A percentile compares a stretch with the other conserved stretches of the same genome.
Conservation (phyloP, 139 green algal species). For the Monoraphidium neglectum region DNA sequence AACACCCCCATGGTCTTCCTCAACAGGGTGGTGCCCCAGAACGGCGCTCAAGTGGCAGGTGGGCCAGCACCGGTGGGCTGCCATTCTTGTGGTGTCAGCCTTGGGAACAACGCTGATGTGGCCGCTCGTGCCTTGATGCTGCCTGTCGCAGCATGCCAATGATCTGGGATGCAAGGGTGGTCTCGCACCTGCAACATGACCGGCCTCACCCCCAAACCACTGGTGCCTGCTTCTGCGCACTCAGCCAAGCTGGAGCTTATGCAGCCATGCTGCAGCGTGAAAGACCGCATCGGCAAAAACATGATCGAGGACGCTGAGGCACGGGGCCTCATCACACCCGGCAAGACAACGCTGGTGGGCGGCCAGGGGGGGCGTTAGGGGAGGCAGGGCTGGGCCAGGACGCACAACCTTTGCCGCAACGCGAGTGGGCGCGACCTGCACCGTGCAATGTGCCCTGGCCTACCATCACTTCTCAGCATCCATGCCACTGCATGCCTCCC, state of each 20-base stretch:
- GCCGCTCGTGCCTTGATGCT: no score
- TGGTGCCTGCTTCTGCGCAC: no score
- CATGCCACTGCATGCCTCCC: not conserved
- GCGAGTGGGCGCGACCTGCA: no score
- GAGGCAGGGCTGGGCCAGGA: no score
- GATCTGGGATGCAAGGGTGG: no score
- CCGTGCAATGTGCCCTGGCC: no score
- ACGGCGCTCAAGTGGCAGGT: slow-evolving; percentile 38
- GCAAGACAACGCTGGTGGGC: slow-evolving; percentile 46
- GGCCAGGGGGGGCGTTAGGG: no score
- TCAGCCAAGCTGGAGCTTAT: slow-evolving; percentile 92
- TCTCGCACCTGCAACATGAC: no score
- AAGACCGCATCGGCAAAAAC: slow-evolving; percentile 81
- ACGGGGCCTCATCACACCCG: slow-evolving; percentile 81
- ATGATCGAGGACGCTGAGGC: slow-evolving; percentile 90
- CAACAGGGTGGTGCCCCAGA: slow-evolving; percentile 29
- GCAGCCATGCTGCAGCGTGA: slow-evolving; percentile 80
- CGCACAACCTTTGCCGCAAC: no score
- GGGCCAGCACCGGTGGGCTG: slow-evolving; percentile 4
- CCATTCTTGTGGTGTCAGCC: slow-evolving; percentile 31
- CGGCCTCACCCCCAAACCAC: no score
- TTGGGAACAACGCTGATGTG: no score
- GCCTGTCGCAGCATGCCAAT: no score
- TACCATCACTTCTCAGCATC: not conserved
- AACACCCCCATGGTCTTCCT: slow-evolving; percentile 74